A percentile compares a stretch with the other conserved stretches of the same genome.
Evolutionary conservation across 768 basidiomycete genomes (phyloP).

Genomic region (Suillus hirtellus): DNA sequence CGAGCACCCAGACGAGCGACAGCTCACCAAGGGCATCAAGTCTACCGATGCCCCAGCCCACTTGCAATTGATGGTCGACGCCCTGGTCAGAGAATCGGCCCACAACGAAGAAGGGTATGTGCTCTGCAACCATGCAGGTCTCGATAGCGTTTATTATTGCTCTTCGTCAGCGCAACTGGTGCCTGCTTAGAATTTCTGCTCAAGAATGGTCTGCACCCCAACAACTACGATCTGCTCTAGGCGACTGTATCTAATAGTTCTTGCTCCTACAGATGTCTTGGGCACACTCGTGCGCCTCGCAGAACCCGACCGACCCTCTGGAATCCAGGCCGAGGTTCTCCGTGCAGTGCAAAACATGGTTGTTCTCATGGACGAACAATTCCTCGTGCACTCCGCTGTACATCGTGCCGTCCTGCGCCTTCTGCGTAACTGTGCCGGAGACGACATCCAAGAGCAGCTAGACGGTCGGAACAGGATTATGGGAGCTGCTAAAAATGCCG

Average conservation of each 20-base stretch:
- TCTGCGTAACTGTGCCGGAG: conserved; percentile 86
- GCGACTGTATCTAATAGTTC: conserved; percentile 5
- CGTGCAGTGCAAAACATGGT: conserved; percentile 89
- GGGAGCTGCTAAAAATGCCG: conserved; percentile 79
- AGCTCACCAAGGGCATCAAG: conserved; percentile 75
- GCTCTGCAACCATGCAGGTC: conserved; percentile 9
- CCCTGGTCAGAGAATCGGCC: conserved; percentile 83
- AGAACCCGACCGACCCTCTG: conserved; percentile 80
- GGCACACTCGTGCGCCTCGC: conserved; percentile 83
- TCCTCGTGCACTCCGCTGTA: conserved; percentile 88
- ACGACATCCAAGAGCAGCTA: conserved; percentile 84
- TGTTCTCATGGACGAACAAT: conserved; percentile 88
- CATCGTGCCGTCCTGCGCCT: conserved; percentile 86
- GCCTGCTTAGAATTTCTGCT: conserved; percentile 89
- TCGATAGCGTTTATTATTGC: conserved; percentile 14
- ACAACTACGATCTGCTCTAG: background rate
- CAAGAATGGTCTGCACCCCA: conserved; percentile 65
- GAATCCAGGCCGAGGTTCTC: conserved; percentile 90
- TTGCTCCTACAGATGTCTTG: conserved; percentile 61
- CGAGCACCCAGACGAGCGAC: conserved; percentile 86
- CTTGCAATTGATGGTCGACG: conserved; percentile 79
- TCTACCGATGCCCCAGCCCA: conserved; percentile 79
- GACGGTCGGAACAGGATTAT: conserved; percentile 75
- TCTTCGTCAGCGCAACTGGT: conserved; percentile 68
- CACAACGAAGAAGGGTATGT: conserved; percentile 86